Evolutionary conservation across 169 alveolate genomes (phyloP).

Genomic region (Blepharisma undulans): DNA sequence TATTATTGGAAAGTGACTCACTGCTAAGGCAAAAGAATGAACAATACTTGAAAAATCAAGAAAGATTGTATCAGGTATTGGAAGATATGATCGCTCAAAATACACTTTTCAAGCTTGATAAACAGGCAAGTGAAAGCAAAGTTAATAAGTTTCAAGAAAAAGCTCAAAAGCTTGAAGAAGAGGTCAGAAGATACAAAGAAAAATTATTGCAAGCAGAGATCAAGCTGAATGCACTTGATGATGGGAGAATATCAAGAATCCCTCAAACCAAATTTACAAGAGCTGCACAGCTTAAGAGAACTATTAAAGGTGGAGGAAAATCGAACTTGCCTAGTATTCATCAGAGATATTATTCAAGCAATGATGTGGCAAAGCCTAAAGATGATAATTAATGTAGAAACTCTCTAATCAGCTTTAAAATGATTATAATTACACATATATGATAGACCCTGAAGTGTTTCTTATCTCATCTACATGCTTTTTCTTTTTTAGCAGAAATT

Average conservation of each 20-base stretch:
- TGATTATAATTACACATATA: neutral
- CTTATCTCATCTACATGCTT: neutral
- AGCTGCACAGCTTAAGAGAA: neutral
- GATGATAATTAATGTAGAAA: neutral
- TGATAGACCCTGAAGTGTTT: neutral
- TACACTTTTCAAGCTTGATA: neutral
- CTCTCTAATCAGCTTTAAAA: neutral
- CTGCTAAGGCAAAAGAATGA: neutral
- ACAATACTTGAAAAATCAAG: neutral
- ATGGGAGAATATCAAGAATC: neutral
- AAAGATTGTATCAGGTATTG: neutral
- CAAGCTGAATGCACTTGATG: neutral
- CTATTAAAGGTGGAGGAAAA: neutral
- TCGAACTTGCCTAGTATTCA: neutral
- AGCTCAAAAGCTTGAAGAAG: neutral
- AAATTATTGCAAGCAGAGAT: neutral
- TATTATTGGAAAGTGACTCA: neutral
- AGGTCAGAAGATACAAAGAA: neutral
- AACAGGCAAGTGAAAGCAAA: neutral
- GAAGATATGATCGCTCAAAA: neutral
- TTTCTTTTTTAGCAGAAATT: neutral
- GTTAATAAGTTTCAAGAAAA: neutral
- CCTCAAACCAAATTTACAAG: neutral
- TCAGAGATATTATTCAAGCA: neutral
- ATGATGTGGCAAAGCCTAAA: neutral